Percentiles rank a stretch among this genome's conserved stretches.
These are phyloP conservation scores for Carex arenaria DNA, from an alignment of 202 grass and related monocot genomes.

Conservation along the genomic window DNA sequence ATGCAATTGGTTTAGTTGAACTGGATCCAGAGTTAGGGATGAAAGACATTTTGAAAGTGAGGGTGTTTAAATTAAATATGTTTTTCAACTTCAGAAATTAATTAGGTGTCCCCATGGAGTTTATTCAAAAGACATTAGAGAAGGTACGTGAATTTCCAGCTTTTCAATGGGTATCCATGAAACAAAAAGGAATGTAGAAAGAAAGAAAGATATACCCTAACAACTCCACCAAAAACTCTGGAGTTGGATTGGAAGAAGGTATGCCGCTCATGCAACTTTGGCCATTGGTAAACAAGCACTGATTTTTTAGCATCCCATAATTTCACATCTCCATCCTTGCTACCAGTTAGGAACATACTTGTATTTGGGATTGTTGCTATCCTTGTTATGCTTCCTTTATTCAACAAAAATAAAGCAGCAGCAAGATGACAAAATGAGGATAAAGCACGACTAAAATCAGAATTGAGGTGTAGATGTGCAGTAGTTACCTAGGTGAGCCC, in stretches of 20 bases:
- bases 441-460: not conserved
- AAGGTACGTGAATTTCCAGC: not conserved
- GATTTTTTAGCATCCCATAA: slow-evolving; percentile 96
- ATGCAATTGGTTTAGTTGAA: not conserved
- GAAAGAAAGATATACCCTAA: slow-evolving; percentile 58
- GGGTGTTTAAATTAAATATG: not conserved
- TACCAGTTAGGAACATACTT: slow-evolving; percentile 89
- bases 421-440: slow-evolving; percentile 25
- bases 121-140: not conserved
- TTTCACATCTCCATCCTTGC: slow-evolving; percentile 98
- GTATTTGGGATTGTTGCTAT: slow-evolving; percentile 75
- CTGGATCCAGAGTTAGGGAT: not conserved
- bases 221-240: slow-evolving; percentile 73
- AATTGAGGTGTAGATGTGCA: slow-evolving; percentile 9
- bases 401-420: slow-evolving; percentile 29
- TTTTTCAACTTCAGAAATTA: not conserved
- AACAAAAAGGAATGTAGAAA: not conserved
- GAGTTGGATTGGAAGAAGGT: slow-evolving; percentile 98
- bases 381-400: slow-evolving; percentile 70
- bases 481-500: slow-evolving; percentile 78
- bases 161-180: not conserved
- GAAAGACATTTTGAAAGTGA: not conserved
- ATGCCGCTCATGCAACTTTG: slow-evolving; percentile 86
- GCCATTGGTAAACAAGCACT: slow-evolving; percentile 73
- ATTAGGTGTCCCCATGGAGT: not conserved